Conservation (phyloP, 192 early-diverging fungal genomes). For the Lunasporangiospora selenospora region DNA sequence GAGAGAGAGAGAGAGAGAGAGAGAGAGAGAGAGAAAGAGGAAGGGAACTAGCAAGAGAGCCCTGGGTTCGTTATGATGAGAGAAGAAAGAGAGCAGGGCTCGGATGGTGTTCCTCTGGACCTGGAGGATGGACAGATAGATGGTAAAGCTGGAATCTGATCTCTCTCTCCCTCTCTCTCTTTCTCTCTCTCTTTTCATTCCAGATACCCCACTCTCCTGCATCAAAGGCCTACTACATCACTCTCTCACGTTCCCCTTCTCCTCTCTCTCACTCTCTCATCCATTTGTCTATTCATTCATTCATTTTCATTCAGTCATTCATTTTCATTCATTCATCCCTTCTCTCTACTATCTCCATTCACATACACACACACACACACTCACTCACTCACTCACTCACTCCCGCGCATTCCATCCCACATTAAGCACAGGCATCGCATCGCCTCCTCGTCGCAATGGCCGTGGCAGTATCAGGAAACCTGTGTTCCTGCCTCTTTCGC, state of each 20-base stretch:
- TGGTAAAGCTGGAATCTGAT: neutral
- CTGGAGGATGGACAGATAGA: neutral
- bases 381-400: neutral
- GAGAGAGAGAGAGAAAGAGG: neutral
- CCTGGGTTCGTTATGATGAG: neutral
- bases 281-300: too few relatives aligned
- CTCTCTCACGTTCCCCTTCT: too few relatives aligned
- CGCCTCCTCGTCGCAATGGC: constrained; percentile 27
- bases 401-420: neutral
- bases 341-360: neutral
- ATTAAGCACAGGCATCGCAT: constrained; percentile 17
- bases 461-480: constrained; percentile 14
- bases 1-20: neutral
- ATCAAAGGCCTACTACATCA: too few relatives aligned
- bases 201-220: too few relatives aligned
- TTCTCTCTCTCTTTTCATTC: neutral
- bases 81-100: neutral
- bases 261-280: neutral
- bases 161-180: neutral
- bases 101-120: neutral
- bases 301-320: neutral
- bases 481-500: constrained; percentile 37
- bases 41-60: neutral
- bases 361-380: neutral
- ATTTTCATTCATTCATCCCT: neutral